Evolutionary conservation across 2,329 filamentous ascomycete genomes (phyloP).

Genomic region (Esteya vermicola): DNA sequence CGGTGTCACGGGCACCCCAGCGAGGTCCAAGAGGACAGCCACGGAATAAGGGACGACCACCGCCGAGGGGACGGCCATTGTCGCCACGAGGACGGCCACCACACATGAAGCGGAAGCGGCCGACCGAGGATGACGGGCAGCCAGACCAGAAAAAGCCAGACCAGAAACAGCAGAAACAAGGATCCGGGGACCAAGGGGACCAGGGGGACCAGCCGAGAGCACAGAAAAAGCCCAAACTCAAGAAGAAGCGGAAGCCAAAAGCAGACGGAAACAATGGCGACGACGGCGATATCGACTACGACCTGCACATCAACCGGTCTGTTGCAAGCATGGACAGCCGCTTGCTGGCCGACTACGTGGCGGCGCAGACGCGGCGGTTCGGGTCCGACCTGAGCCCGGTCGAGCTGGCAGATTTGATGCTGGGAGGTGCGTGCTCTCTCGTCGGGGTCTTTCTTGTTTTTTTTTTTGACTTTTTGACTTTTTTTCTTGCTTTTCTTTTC

Average conservation of each 20-base stretch:
- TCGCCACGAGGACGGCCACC: not conserved
- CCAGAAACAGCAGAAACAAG: not conserved
- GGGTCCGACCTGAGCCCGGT: conserved; percentile 68
- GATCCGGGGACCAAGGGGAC: not conserved
- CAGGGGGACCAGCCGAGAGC: no score
- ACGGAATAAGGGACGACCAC: no score
- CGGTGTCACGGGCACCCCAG: no score
- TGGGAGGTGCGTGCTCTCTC: conserved; percentile 45
- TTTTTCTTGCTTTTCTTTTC: not conserved
- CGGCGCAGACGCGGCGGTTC: conserved; percentile 63
- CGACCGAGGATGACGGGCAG: not conserved
- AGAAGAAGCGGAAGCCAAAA: conserved; percentile 5
- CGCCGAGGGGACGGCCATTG: no score
- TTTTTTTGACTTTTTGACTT: no score
- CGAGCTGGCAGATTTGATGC: conserved; percentile 68
- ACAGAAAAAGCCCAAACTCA: conserved; percentile 4
- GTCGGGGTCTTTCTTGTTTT: no score
- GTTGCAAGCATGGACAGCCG: conserved; percentile 73
- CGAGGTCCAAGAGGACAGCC: no score
- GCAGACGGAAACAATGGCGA: no score
- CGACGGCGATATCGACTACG: conserved; percentile 46
- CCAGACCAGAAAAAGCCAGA: not conserved
- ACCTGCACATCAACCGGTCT: conserved; percentile 64
- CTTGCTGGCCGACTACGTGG: conserved; percentile 73
- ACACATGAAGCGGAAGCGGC: not conserved